Percentiles rank a stretch among this genome's conserved stretches.
Evolutionary conservation across 2,329 filamentous ascomycete genomes (phyloP).

Genomic region (Zelopaecilomyces penicillatus): DNA sequence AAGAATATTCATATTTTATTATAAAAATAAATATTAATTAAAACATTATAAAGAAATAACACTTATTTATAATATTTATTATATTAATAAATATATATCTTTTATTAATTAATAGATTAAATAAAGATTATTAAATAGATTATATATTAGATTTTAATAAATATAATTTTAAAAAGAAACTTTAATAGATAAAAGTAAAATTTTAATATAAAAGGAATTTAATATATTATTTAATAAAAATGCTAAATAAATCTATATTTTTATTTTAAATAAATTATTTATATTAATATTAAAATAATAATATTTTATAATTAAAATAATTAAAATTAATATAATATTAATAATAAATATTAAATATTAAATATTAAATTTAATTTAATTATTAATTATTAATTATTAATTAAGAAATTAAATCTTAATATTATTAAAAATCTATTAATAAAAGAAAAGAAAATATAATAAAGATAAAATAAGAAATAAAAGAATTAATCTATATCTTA

Average conservation of each 20-base stretch:
- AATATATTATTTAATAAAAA: constrained; percentile 3
- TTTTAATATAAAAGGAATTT: background rate
- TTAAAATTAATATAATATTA: background rate
- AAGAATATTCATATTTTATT: too few species aligned
- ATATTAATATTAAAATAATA: background rate
- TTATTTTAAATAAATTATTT: background rate
- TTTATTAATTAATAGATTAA: too few species aligned
- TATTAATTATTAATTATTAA: background rate
- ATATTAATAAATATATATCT: too few species aligned
- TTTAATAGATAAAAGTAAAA: background rate
- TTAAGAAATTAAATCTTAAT: background rate
- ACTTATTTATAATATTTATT: too few species aligned
- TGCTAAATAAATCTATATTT: too few species aligned
- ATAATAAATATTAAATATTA: background rate
- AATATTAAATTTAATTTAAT: background rate
- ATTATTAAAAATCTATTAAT: background rate
- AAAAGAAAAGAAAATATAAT: background rate
- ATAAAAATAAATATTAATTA: too few species aligned
- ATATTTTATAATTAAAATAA: background rate
- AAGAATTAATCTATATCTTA: background rate
- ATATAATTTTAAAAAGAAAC: constrained; percentile 4
- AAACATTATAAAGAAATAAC: too few species aligned
- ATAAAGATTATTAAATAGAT: too few species aligned
- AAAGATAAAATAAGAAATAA: background rate
- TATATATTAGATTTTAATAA: constrained; percentile 7